Evolutionary conservation across 23 red algal genomes (phyloP).

Genomic region (Chondrus crispus): DNA sequence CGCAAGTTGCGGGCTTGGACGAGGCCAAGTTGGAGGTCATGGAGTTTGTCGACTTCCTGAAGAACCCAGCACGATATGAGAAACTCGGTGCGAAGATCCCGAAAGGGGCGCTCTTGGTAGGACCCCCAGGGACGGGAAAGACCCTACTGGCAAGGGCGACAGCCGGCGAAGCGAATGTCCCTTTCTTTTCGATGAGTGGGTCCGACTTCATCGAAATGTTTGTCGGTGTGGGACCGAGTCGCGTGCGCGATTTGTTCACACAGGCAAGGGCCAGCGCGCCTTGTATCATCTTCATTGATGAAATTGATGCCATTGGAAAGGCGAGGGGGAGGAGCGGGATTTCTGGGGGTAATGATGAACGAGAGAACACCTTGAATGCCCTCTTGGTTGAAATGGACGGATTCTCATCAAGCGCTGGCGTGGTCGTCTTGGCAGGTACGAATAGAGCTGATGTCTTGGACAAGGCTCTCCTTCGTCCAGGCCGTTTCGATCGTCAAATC

Average conservation of each 20-base stretch:
- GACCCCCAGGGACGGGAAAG: slow-evolving; percentile 96
- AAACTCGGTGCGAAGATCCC: slow-evolving; percentile 96
- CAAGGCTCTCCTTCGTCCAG: slow-evolving; percentile 91
- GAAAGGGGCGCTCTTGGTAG: slow-evolving; percentile 94
- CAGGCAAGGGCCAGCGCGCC: slow-evolving; percentile 87
- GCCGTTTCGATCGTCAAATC: slow-evolving; percentile 97
- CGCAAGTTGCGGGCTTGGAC: slow-evolving; percentile 95
- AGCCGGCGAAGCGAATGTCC: slow-evolving; percentile 96
- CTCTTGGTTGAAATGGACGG: slow-evolving; percentile 99
- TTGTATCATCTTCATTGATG: slow-evolving; percentile 99
- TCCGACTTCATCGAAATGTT: slow-evolving; percentile 99
- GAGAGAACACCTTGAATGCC: slow-evolving; percentile 99
- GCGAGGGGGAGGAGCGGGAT: slow-evolving; percentile 92
- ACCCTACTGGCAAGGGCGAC: slow-evolving; percentile 96
- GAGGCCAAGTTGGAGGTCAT: slow-evolving; percentile 99
- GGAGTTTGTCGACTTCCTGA: slow-evolving; percentile 99
- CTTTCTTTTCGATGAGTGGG: slow-evolving; percentile 98
- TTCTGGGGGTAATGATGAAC: slow-evolving; percentile 96
- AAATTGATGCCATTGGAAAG: slow-evolving; percentile 98
- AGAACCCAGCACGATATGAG: slow-evolving; percentile 82
- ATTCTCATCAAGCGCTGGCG: slow-evolving; percentile 76
- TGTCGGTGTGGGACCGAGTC: slow-evolving; percentile 93
- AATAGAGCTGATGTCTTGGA: slow-evolving; percentile 98
- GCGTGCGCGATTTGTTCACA: slow-evolving; percentile 92
- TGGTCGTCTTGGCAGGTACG: slow-evolving; percentile 97